Base-by-base conservation (phyloP, 78 protist species). In the Dictyostelium purpureum region DNA sequence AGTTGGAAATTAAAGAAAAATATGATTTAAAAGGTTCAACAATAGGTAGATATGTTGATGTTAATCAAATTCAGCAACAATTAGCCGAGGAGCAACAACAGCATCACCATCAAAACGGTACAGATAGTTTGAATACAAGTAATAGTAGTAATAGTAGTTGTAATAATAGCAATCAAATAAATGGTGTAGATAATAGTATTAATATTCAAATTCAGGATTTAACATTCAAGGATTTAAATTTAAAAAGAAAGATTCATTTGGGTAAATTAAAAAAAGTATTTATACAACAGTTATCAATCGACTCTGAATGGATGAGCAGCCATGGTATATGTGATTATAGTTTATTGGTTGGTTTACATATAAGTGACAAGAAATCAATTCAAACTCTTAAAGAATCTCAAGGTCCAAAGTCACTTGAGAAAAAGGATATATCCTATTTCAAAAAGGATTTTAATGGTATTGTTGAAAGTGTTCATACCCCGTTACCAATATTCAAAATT, bases 1-100 rank as follows among this genome's bases (percentile, higher is more conserved):
- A 40, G 31, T n/a, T 75, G 24, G 77, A 63, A 19, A 49, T 92
- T 4, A 43, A 43, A 24, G 95, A 92, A 42, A 47, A 74, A 26
- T 92, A 92, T 61, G 95, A 92, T 52, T 74, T 92, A 6, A 92
- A 92, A 51, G 95, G 95, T 19, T 54, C 77, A 6, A 92, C 89
- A 28, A 47, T 92, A 12, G 91, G 90, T 33, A 38, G 95, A 57
- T 74, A 47, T 40, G 95, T 92, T 5, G 80, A 63, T 59, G 66
- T 82, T 14, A 75, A 71, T 56, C 56, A 70, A 56, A 28, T 70
- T 12, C 37, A 45, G 45, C 79, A 73, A 73, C 59, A 73, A 45
- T 24, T 9, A 7, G 33, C 35, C 24, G 54, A 69, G 24, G 33
- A 69, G 40, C 77, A 69, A 2, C 77, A 31, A 69, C 40, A 43